Evolutionary conservation across 1,284 basidiomycete genomes (phyloP), one percentile per base, ranked within the genome.

Genomic region (Macrocystidia cucumis): DNA sequence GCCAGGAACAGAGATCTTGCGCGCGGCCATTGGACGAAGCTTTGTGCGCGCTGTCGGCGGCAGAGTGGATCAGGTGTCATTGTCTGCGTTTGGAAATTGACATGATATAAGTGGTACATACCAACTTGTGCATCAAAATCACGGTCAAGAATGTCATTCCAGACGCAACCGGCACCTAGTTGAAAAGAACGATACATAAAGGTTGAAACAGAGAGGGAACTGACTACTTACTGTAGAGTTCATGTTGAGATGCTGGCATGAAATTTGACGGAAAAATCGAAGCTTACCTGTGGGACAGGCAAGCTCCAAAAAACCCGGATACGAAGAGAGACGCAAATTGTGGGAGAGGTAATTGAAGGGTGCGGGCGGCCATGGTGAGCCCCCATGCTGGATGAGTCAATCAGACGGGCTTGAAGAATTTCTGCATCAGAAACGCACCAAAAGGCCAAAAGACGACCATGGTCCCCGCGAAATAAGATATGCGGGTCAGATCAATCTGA

Each of bases 121-220:
- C 91, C 90, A 33, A 98, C 96, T 38, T 83, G 78, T 51, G 78
- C 81, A 64, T 99, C 96, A 39, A 97, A 74, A 47, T 89, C 77
- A 44, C 72, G 71, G 56, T 99, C 96, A 93, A 96, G 98, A 80
- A 99, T 85, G 55, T 99, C 96, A 55, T 98, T 98, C 51, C 98
- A 96, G 0, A 91, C 98, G 56, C 96, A 99, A 4, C 96, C 96
- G 4, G 96, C 96, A 5, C 96, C 92, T 12, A 96, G 81, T 96
- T 98, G 98, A 37, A 98, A n/a, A n/a, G n/a, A n/a, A n/a, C n/a
- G n/a, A n/a, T n/a, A n/a, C n/a, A n/a, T n/a, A n/a, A n/a, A n/a
- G n/a, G n/a, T n/a, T n/a, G n/a, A n/a, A n/a, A n/a, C n/a, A n/a
- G n/a, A n/a, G n/a, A n/a, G n/a, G n/a, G n/a, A n/a, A n/a, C n/a